phyloP scores from a whole-genome alignment of 2,329 filamentous ascomycete species.

The Colletotrichum simmondsii region DNA sequence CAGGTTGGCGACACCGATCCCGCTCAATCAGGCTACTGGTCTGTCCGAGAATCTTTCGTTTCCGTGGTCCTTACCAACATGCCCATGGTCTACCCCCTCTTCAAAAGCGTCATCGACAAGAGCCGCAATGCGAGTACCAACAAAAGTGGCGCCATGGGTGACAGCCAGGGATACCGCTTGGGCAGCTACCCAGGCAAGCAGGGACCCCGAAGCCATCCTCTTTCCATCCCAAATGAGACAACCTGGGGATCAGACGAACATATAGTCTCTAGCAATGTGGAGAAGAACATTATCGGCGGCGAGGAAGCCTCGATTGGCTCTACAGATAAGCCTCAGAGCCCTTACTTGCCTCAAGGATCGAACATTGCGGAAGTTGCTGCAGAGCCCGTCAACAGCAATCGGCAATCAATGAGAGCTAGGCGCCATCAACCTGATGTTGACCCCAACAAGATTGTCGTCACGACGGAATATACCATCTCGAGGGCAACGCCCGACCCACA shows the following conservation, averaged over 20 bases:
- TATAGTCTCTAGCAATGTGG: not conserved
- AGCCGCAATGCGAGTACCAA: constrained; percentile 27
- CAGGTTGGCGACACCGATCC: constrained; percentile 44
- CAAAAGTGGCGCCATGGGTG: not conserved
- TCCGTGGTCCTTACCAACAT: constrained; percentile 51
- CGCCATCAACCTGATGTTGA: not conserved
- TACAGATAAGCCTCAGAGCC: not conserved
- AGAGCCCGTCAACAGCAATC: not conserved
- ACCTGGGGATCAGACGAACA: constrained; percentile 14
- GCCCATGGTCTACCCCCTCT: constrained; percentile 51
- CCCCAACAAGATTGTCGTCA: constrained; percentile 11
- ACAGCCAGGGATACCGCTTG: constrained; percentile 19
- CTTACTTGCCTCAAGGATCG: not conserved
- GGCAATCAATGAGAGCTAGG: not conserved
- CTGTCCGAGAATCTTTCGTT: constrained; percentile 52
- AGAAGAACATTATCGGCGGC: not conserved
- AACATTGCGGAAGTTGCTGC: not conserved
- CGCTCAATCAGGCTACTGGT: constrained; percentile 49
- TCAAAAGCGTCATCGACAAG: constrained; percentile 39
- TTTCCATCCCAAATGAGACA: constrained; percentile 8
- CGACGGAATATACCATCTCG: constrained; percentile 12
- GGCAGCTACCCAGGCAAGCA: constrained; percentile 19
- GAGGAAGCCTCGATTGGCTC: constrained; percentile 7
- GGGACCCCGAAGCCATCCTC: not conserved
- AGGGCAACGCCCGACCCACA: not conserved